Percentiles rank a stretch among this genome's conserved stretches.
phyloP scores from a whole-genome alignment of 1,284 basidiomycete genomes.

The Fomitiporia mediterranea region DNA sequence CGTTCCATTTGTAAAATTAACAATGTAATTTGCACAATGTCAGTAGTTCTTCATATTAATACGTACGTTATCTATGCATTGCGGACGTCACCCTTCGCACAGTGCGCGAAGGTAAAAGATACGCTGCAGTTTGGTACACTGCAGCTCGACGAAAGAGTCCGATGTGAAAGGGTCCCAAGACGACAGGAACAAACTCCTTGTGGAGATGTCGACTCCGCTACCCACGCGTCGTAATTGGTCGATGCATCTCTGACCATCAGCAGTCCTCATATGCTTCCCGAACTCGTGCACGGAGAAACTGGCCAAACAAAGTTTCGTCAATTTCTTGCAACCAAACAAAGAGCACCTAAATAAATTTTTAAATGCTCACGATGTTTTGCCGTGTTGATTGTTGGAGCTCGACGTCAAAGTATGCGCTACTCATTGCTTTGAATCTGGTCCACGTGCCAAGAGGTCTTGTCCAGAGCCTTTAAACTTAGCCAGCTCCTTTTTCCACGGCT shows the following conservation, averaged over 20 bases:
- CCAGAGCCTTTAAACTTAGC: conserved; percentile 78
- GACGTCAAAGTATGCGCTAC: not conserved
- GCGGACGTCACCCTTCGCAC: not conserved
- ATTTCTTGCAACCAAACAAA: too few relatives aligned
- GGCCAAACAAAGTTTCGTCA: too few relatives aligned
- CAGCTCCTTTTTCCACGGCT: conserved; percentile 81
- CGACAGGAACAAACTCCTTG: not conserved
- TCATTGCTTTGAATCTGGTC: not conserved
- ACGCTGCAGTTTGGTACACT: not conserved
- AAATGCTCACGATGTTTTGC: too few relatives aligned
- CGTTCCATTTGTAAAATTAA: not conserved
- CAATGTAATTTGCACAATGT: not conserved
- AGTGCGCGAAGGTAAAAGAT: not conserved
- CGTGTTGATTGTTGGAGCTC: too few relatives aligned
- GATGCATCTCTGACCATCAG: not conserved
- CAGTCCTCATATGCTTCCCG: too few relatives aligned
- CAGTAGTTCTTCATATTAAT: not conserved
- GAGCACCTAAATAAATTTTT: too few relatives aligned
- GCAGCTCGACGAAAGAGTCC: not conserved
- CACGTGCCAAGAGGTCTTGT: conserved; percentile 46
- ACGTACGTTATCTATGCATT: not conserved
- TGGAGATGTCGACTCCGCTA: not conserved
- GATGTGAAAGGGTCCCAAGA: conserved; percentile 8
- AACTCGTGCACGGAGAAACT: too few relatives aligned
- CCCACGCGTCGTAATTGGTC: not conserved